A percentile compares a stretch with the other conserved stretches of the same genome.
Conservation (phyloP, 1,284 basidiomycete genomes). For the Malassezia furfur region DNA sequence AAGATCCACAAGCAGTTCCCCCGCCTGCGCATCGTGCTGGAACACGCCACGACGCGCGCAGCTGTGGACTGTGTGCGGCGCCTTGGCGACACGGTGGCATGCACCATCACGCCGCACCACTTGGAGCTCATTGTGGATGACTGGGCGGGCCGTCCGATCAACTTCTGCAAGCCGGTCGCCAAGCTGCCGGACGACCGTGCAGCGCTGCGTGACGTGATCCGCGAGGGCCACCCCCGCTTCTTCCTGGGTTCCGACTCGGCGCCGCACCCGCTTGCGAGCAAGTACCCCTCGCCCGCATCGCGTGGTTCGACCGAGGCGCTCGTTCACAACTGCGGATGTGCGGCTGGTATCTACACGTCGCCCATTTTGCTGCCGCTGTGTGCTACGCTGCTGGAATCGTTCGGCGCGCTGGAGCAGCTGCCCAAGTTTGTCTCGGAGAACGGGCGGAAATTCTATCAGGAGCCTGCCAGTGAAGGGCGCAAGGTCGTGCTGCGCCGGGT, state of each 20-base stretch:
- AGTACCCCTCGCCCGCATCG: slow-evolving; percentile 55
- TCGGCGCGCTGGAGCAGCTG: slow-evolving; percentile 42
- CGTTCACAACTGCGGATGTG: slow-evolving; percentile 37
- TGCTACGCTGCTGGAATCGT: slow-evolving; percentile 42
- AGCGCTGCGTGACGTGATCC: slow-evolving; percentile 72
- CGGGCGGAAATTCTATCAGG: slow-evolving; percentile 42
- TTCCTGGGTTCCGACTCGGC: slow-evolving; percentile 97
- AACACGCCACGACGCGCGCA: slow-evolving; percentile 94
- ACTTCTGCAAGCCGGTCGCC: slow-evolving; percentile 97
- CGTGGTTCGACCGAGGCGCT: slow-evolving; percentile 22
- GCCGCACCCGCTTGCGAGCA: slow-evolving; percentile 74
- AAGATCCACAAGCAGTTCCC: slow-evolving; percentile 79
- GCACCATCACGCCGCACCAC: slow-evolving; percentile 96
- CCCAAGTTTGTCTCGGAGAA: slow-evolving; percentile 35
- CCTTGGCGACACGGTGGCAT: slow-evolving; percentile 66
- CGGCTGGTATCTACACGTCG: slow-evolving; percentile 46
- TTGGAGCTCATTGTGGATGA: slow-evolving; percentile 88
- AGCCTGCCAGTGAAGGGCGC: slow-evolving; percentile 14
- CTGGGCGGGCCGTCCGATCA: slow-evolving; percentile 89
- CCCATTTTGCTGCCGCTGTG: slow-evolving; percentile 44
- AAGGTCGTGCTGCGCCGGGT: slow-evolving; percentile 26
- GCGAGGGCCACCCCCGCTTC: slow-evolving; percentile 71
- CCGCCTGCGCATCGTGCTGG: slow-evolving; percentile 86
- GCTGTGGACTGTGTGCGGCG: slow-evolving; percentile 65
- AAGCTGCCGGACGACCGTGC: slow-evolving; percentile 86